A percentile compares a stretch with the other conserved stretches of the same genome.
These are phyloP conservation scores for Luzula sylvatica DNA, from an alignment of 176 grass and related monocot genomes.

Conservation along the genomic window DNA sequence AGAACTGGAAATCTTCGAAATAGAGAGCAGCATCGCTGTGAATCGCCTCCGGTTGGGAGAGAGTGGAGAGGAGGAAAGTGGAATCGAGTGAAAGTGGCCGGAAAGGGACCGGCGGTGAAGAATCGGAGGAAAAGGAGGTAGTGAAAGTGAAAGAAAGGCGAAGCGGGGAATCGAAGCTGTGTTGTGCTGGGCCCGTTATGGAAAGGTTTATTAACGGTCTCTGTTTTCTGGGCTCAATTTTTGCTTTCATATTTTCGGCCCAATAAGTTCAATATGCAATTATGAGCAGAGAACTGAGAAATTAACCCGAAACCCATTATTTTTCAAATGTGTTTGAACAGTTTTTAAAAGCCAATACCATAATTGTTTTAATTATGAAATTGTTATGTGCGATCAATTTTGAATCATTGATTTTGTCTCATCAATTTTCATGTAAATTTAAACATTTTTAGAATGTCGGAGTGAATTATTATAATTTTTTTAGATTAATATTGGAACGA, in stretches of 20 bases:
- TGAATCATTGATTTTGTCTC: too few species aligned
- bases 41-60: background rate
- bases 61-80: background rate
- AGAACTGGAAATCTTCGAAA: background rate
- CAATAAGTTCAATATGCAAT: background rate
- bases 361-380: too few species aligned
- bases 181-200: background rate
- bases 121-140: background rate
- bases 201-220: slow-evolving; percentile 5
- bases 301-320: too few species aligned
- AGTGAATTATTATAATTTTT: too few species aligned
- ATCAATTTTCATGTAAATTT: too few species aligned
- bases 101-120: background rate
- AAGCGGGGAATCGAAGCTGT: slow-evolving; percentile 21
- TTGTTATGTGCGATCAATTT: too few species aligned
- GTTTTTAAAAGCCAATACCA: too few species aligned
- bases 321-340: slow-evolving; percentile 1
- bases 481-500: too few species aligned
- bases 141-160: background rate
- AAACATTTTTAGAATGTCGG: too few species aligned
- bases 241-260: background rate
- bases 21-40: too few species aligned
- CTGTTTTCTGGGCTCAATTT: background rate
- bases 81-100: slow-evolving; percentile 6
- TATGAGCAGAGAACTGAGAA: too few species aligned